Evolutionary conservation across 2,329 filamentous ascomycete genomes (phyloP).

Genomic region (Reticulascus tulasneorum): DNA sequence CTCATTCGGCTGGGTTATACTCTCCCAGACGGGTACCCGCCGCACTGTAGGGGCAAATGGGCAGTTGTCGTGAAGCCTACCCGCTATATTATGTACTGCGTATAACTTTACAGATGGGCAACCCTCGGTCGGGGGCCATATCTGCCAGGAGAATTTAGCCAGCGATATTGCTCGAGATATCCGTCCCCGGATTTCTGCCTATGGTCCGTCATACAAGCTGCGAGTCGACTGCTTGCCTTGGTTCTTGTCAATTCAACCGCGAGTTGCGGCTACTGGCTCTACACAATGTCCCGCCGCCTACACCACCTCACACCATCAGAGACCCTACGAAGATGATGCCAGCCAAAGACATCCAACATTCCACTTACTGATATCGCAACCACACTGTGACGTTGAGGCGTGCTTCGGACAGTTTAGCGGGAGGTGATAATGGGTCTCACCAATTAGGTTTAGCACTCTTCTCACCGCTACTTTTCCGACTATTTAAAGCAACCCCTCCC

Average conservation of each 20-base stretch:
- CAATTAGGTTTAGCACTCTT: conserved; percentile 14
- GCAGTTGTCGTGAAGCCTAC: no score
- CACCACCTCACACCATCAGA: background rate
- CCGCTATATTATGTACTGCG: no score
- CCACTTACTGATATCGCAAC: no score
- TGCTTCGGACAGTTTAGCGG: conserved; percentile 9
- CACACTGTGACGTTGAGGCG: conserved; percentile 13
- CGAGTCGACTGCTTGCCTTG: background rate
- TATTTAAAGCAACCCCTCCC: conserved; percentile 17
- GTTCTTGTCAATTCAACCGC: background rate
- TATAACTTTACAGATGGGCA: no score
- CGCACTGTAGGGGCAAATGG: no score
- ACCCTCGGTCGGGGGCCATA: no score
- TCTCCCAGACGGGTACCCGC: no score
- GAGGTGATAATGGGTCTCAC: conserved; percentile 10
- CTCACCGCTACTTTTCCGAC: conserved; percentile 18
- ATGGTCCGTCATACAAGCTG: background rate
- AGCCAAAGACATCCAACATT: no score
- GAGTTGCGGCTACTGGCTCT: background rate
- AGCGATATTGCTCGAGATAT: no score
- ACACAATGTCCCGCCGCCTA: background rate
- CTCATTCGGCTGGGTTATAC: no score
- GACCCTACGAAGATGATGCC: no score
- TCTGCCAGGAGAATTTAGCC: no score
- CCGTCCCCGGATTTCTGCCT: conserved; percentile 10